phyloP scores from a whole-genome alignment of 2,329 filamentous ascomycete species.

The Colletotrichum navitas region DNA sequence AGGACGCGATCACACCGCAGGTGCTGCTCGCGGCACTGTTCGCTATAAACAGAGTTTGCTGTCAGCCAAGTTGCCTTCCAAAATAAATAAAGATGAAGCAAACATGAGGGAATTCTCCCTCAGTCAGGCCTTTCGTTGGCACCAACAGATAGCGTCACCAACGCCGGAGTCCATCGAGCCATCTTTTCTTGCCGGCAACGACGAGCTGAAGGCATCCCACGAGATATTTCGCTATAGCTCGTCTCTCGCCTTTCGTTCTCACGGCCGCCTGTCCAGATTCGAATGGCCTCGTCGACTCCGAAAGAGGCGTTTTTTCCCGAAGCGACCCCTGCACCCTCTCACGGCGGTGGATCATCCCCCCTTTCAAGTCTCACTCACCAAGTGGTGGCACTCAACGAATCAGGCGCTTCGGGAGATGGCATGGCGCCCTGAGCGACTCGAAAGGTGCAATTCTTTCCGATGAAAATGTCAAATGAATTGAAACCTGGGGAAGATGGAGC shows the following conservation, averaged over 20 bases:
- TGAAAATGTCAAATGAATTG: conserved; percentile 29
- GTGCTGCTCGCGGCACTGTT: conserved; percentile 62
- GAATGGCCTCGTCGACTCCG: conserved; percentile 32
- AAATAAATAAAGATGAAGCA: not conserved
- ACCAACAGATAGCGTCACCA: conserved; percentile 5
- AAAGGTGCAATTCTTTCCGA: conserved; percentile 39
- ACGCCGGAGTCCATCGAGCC: not conserved
- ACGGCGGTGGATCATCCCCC: conserved; percentile 28
- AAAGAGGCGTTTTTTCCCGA: conserved; percentile 39
- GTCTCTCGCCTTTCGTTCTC: not conserved
- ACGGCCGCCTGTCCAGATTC: not conserved
- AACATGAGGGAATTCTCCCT: not conserved
- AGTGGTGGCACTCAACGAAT: conserved; percentile 43
- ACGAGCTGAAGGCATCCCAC: not conserved
- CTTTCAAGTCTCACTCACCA: conserved; percentile 41
- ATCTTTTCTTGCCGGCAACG: not conserved
- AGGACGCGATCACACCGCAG: conserved; percentile 55
- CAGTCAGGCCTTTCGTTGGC: not conserved
- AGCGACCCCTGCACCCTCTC: conserved; percentile 7
- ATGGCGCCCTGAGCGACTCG: conserved; percentile 33
- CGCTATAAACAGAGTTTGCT: conserved; percentile 47
- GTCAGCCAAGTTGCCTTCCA: conserved; percentile 14
- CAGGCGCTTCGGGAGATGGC: conserved; percentile 42
- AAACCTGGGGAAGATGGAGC: conserved; percentile 41
- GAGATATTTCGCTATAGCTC: not conserved